Evolutionary conservation across 352 stramenopile genomes (phyloP).

Genomic region (Phytophthora capsici): DNA sequence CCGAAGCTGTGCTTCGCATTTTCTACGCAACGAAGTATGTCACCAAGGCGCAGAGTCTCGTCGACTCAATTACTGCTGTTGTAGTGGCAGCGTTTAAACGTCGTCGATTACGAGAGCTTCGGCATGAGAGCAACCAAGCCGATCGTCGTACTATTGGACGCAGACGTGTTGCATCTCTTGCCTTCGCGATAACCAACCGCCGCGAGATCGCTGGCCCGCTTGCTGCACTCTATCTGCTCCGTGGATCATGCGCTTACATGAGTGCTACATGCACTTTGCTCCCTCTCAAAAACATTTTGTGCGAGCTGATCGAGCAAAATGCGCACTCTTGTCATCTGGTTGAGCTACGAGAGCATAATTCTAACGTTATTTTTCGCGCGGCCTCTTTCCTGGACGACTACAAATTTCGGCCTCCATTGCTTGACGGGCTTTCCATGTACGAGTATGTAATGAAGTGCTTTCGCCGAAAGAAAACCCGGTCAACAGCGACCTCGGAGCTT

Average conservation of each 20-base stretch:
- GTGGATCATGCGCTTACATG: background rate
- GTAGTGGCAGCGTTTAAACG: background rate
- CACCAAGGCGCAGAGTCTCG: background rate
- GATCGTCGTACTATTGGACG: background rate
- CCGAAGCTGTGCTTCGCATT: background rate
- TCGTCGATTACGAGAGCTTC: background rate
- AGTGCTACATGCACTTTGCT: background rate
- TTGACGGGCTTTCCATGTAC: background rate
- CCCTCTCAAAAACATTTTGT: background rate
- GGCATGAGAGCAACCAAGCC: no score
- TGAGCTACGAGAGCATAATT: no score
- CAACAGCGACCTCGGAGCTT: background rate
- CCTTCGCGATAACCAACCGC: background rate
- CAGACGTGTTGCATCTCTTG: background rate
- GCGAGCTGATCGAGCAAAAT: background rate
- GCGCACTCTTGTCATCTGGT: background rate
- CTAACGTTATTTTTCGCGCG: background rate
- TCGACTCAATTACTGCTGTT: background rate
- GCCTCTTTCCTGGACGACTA: conserved; percentile 8
- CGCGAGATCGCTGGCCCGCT: background rate
- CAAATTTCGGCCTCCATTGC: background rate
- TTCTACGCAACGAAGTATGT: background rate
- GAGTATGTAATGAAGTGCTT: background rate
- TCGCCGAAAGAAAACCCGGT: no score
- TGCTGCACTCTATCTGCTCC: background rate